These are phyloP conservation scores for Colletotrichum acutatum DNA, from an alignment of 2,329 filamentous ascomycete species.

Conservation along the genomic window DNA sequence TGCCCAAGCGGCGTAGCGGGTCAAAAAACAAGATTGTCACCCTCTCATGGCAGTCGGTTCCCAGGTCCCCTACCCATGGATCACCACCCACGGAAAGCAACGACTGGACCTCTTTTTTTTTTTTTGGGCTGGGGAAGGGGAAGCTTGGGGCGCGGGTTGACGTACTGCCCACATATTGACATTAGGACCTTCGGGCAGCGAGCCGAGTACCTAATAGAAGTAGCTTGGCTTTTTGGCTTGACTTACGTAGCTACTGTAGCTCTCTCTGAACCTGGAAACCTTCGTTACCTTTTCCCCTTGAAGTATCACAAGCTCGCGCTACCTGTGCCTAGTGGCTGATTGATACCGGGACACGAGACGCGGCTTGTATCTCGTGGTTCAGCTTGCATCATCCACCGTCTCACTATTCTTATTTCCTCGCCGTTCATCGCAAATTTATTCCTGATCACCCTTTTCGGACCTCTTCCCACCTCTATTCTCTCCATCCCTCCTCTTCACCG, in stretches of 20 bases:
- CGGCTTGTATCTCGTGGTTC: conserved; percentile 10
- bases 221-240: not conserved
- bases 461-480: not conserved
- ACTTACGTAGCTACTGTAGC: not conserved
- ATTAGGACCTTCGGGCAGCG: not conserved
- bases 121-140: not conserved
- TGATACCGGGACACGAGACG: conserved; percentile 18
- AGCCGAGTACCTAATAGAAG: not conserved
- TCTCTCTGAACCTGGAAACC: not conserved
- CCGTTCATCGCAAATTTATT: not conserved
- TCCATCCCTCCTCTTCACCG: conserved; percentile 3
- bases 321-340: conserved; percentile 6
- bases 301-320: not conserved
- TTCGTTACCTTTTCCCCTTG: not conserved
- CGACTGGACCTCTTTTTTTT: not conserved
- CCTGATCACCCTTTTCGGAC: not conserved
- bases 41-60: not conserved
- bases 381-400: conserved; percentile 24
- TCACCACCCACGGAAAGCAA: not conserved
- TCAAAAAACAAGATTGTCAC: conserved; percentile 16
- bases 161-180: conserved; percentile 10
- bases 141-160: conserved; percentile 13
- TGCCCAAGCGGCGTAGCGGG: not conserved
- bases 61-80: no score
- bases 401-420: conserved; percentile 1